These are phyloP conservation scores for Pouteria campechiana DNA, from an alignment of 179 eudicot genomes.

Conservation along the genomic window DNA sequence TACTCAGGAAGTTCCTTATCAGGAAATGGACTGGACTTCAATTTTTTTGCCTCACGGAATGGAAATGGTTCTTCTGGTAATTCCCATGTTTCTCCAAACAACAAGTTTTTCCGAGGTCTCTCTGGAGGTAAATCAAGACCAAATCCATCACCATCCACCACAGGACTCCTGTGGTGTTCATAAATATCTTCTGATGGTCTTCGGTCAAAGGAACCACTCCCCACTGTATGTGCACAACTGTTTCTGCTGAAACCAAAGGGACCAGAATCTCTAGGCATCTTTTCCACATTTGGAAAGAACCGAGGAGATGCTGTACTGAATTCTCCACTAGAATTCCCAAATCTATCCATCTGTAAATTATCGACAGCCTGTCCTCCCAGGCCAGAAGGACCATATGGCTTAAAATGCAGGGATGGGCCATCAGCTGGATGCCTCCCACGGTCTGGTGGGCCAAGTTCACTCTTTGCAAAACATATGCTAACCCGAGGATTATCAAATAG, in stretches of 20 bases:
- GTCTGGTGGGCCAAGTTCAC: slow-evolving; percentile 41
- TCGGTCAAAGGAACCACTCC: slow-evolving; percentile 26
- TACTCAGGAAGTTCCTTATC: slow-evolving; percentile 64
- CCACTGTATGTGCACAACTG: slow-evolving; percentile 19
- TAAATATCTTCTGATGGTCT: slow-evolving; percentile 19
- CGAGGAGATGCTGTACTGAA: slow-evolving; percentile 25
- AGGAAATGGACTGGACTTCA: slow-evolving; percentile 26
- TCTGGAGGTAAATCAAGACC: slow-evolving; percentile 40
- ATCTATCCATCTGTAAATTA: slow-evolving; percentile 25
- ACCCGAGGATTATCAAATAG: slow-evolving; percentile 82
- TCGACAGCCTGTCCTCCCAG: too few relatives aligned
- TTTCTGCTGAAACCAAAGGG: slow-evolving; percentile 16
- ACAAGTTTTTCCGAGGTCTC: slow-evolving; percentile 23
- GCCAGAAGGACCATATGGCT: slow-evolving; percentile 26
- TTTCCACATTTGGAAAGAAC: slow-evolving; percentile 23
- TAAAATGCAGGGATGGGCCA: slow-evolving; percentile 37
- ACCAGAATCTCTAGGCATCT: slow-evolving; percentile 32
- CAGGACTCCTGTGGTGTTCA: slow-evolving; percentile 28
- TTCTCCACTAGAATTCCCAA: slow-evolving; percentile 21
- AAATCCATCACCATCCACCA: slow-evolving; percentile 17
- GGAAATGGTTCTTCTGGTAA: slow-evolving; percentile 40
- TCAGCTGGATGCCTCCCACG: slow-evolving; percentile 27
- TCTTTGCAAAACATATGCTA: slow-evolving; percentile 60
- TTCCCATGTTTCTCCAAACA: slow-evolving; percentile 59
- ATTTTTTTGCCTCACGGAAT: slow-evolving; percentile 43